These are phyloP conservation scores for Whalleya microplaca DNA, from an alignment of 2,329 filamentous ascomycete species.

Conservation along the genomic window DNA sequence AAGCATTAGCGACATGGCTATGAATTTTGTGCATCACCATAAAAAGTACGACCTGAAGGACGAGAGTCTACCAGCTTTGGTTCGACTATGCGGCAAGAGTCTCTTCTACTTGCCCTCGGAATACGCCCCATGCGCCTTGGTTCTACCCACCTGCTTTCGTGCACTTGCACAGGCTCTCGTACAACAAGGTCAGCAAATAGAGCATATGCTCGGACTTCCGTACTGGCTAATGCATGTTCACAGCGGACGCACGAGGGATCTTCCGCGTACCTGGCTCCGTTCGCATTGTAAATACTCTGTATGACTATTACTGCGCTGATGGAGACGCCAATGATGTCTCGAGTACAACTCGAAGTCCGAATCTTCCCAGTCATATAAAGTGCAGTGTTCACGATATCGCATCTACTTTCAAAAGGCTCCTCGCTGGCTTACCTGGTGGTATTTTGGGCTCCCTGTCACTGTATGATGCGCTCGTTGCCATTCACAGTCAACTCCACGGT, in stretches of 20 bases:
- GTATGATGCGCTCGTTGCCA: conserved; percentile 65
- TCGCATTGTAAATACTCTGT: conserved; percentile 59
- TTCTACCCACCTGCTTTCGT: conserved; percentile 67
- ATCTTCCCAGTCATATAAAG: conserved; percentile 62
- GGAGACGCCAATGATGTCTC: conserved; percentile 54
- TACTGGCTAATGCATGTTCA: conserved; percentile 29
- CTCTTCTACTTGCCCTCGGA: conserved; percentile 63
- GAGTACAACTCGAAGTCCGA: conserved; percentile 61
- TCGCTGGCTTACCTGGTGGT: conserved; percentile 65
- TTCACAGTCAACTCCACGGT: conserved; percentile 58
- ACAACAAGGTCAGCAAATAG: conserved; percentile 54
- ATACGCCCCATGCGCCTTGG: conserved; percentile 59
- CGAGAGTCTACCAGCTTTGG: conserved; percentile 60
- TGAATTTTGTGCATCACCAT: conserved; percentile 47
- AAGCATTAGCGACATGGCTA: conserved; percentile 60
- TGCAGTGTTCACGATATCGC: conserved; percentile 67
- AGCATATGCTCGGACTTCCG: background rate
- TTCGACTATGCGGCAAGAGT: conserved; percentile 66
- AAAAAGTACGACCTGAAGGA: conserved; percentile 52
- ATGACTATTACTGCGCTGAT: conserved; percentile 64
- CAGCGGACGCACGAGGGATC: conserved; percentile 56
- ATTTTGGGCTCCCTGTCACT: conserved; percentile 65
- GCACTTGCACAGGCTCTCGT: conserved; percentile 68
- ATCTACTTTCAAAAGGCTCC: conserved; percentile 68
- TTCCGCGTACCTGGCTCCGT: conserved; percentile 67